These are phyloP conservation scores for Phylloporus gajari DNA, from an alignment of 1,284 basidiomycete genomes.

Conservation along the genomic window DNA sequence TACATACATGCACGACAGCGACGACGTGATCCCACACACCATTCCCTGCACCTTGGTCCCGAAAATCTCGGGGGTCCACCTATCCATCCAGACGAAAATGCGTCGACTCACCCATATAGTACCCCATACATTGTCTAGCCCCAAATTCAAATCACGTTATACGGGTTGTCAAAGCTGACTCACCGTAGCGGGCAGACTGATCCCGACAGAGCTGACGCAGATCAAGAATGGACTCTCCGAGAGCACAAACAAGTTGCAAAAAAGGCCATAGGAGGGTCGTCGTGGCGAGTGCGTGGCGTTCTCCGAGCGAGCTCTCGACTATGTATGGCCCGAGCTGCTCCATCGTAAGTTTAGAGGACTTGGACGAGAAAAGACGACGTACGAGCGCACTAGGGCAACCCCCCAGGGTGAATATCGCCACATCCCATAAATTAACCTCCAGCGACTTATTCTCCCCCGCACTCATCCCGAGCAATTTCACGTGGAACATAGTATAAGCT, in stretches of 20 bases:
- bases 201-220: conserved; percentile 79
- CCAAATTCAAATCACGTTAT: not conserved
- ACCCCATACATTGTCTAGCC: conserved; percentile 89
- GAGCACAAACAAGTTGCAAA: conserved; percentile 79
- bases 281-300: conserved; percentile 81
- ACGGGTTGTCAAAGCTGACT: conserved; percentile 35
- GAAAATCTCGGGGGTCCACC: conserved; percentile 93
- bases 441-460: conserved; percentile 58
- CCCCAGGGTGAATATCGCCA: conserved; percentile 84
- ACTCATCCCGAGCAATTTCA: conserved; percentile 83
- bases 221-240: conserved; percentile 73
- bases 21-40: conserved; percentile 91
- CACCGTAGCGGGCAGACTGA: conserved; percentile 84
- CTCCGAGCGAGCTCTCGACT: conserved; percentile 82
- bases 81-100: conserved; percentile 31
- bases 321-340: conserved; percentile 87
- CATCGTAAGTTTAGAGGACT: not conserved
- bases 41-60: conserved; percentile 89
- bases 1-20: conserved; percentile 83
- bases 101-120: conserved; percentile 70
- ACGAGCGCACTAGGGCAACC: conserved; percentile 90
- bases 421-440: conserved; percentile 81
- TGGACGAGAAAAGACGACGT: conserved; percentile 35
- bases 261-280: conserved; percentile 86
- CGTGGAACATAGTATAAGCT: conserved; percentile 97